Percentiles rank a stretch among this genome's conserved stretches.
Evolutionary conservation across 768 basidiomycete species (phyloP).

Genomic region (Trichaptum fuscoviolaceum): DNA sequence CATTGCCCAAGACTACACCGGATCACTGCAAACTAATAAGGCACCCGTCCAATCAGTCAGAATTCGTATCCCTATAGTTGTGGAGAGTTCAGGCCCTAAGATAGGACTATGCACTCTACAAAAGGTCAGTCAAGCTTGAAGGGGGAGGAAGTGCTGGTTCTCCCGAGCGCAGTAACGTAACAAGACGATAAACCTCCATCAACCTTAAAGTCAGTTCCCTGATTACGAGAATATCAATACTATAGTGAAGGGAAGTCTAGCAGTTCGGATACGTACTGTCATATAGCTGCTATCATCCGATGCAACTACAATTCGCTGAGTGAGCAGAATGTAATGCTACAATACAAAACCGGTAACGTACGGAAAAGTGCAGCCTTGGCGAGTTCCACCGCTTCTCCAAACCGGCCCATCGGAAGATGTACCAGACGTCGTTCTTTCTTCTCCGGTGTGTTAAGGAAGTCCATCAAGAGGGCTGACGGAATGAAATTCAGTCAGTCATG

Average conservation of each 20-base stretch:
- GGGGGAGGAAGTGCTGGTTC: conserved; percentile 72
- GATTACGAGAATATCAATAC: conserved; percentile 9
- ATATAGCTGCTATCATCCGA: conserved; percentile 96
- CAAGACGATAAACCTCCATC: conserved; percentile 91
- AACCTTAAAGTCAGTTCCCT: conserved; percentile 92
- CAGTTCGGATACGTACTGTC: conserved; percentile 52
- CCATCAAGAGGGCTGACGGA: conserved; percentile 88
- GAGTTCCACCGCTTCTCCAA: conserved; percentile 94
- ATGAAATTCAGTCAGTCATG: conserved; percentile 2
- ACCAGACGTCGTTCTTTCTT: conserved; percentile 88
- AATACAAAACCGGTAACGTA: conserved; percentile 39
- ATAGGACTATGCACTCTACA: neutral
- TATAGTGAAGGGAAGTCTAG: neutral
- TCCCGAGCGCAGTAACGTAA: conserved; percentile 87
- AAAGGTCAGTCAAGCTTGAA: conserved; percentile 38
- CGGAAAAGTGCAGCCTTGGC: conserved; percentile 91
- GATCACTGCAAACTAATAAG: too few species aligned
- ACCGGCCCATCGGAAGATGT: conserved; percentile 94
- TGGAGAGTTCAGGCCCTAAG: too few species aligned
- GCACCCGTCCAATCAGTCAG: too few species aligned
- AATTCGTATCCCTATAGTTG: too few species aligned
- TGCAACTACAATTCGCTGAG: conserved; percentile 48
- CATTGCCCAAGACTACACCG: too few species aligned
- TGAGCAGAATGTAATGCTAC: neutral
- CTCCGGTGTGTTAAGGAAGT: conserved; percentile 95